Evolutionary conservation across 2,329 filamentous ascomycete genomes (phyloP), one percentile per base, ranked within the genome.

Genomic region (Hypocreales sp.): DNA sequence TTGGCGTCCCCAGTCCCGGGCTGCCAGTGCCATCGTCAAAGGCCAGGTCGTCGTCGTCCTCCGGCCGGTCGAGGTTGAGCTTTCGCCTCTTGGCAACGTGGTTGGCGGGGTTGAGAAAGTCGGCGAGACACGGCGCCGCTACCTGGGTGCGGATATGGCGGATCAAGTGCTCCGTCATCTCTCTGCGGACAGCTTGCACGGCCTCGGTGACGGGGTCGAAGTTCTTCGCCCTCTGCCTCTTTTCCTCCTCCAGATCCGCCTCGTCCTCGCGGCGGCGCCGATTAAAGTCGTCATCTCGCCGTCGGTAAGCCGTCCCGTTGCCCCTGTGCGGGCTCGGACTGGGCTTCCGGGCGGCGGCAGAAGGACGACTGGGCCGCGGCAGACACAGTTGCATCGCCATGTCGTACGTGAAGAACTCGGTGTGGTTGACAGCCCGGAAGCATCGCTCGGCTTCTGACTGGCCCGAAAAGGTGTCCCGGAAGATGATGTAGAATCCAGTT

Each of bases 171-270:
- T 92, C 80, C 32, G 72, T 75, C 46, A 98, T 61, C 48, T 95
- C 86, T 28, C 72, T 70, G 27, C 78, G 70, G 28, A 94, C 67
- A 24, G 80, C 67, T 34, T 86, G 74, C 21, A 84, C 62, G 19
- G 90, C 87, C 45, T 92, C 87, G 26, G 64, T 58, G 5, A 87
- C 81, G n/a, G 90, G 87, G 50, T 98, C 87, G 37, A 94, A 71
- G 46, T 92, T 79, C 44, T 79, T 77, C 12, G 86, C 86, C 28
- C 87, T 66, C 40, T 87, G 78, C 44, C 73, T 76, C 57, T 90
- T 94, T 50, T 95, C 87, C 39, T 90, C 79, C 45, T 94, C 84
- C 7, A 87, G 47, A 45, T 94, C 87, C 26, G 75, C 67, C 35
- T 82, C 80, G 23, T 83, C 76, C 44, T 93, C 81, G 25, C 67